Evolutionary conservation across 768 basidiomycete genomes (phyloP), one percentile per base, ranked within the genome.

Genomic region (Boletus rubroflammeus): DNA sequence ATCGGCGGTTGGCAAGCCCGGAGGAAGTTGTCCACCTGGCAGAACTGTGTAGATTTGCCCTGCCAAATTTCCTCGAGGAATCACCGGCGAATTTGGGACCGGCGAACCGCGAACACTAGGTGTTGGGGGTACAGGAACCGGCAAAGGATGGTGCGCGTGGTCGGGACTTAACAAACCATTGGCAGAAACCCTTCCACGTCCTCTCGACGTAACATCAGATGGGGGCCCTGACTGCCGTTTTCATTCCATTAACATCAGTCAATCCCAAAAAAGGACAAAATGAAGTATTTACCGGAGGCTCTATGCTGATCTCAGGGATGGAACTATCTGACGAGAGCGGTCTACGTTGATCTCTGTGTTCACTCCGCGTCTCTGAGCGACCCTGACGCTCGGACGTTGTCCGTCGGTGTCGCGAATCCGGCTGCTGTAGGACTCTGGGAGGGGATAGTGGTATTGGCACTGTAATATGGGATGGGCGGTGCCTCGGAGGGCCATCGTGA

Each of bases 201-300:
- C 66, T 21, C 70, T 61, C 13, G 70, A 72, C 29, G 69, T 68
- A 6, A 67, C 70, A 53, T 70, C 69, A 21, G 69, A 70, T 15
- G 70, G 54, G 21, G 70, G 58, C 51, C 68, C 55, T 42, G 69
- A 72, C 69, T 70, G 10, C 47, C 55, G 14, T 34, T 53, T 51
- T 42, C 44, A 47, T 54, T 19, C 54, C 46, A 31, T 43, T 55
- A 48, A 55, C 36, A 53, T 64, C 8, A 69, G 60, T 47, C 1
- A 26, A 46, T 51, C 53, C 53, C 39, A 40, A 57, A 55, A 54
- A 47, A 19, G 51, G 53, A 38, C 36, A 36, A 21, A 19, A 47
- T 35, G 40, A 52, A 38, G 21, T 47, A 65, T 50, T 62, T 58
- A 70, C 69, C 55, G 69, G 69, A 47, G 69, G 60, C 45, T 72